Base-by-base conservation (phyloP, 805 yeast genomes). In the Nakazawaea populi region DNA sequence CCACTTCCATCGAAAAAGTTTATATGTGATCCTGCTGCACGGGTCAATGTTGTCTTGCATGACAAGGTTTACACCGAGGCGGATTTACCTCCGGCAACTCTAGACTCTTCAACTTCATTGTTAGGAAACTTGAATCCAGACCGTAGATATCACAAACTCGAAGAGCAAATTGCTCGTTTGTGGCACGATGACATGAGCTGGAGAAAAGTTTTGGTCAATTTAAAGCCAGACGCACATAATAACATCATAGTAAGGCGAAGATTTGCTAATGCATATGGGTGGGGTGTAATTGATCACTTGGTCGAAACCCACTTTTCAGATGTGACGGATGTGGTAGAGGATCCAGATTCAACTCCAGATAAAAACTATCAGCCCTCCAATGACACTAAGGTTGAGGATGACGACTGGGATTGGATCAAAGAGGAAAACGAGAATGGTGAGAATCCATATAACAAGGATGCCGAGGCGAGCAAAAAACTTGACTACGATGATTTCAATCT, bases 201-300 rank as follows among this genome's bases (percentile, higher is more conserved):
- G 99, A 72, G 97, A 42, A 92, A 92, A 66, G 96, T 94, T 3
- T 68, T 94, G 30, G 96, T 91, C 1, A 82, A 82, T 42, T 69
- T 94, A 55, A 79, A 82, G 56, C 97, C 97, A 0, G 99, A 92
- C 65, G 97, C 99, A 0, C 99, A 92, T 62, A 92, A 92, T 60
- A 92, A 90, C 60, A 90, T 94, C 31, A 75, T 89, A 30, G 98
- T 92, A 1, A 73, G 99, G 55, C 75, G 99, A 57, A 70, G 88
- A 54, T 94, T 88, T 71, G 85, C 95, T 5, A 92, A 92, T 67
- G 94, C 97, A 0, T 91, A 85, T 67, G 99, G 99, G 1, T 89
- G 97, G 94, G 89, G 87, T 1, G 96, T 89, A 0, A 74, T 92
- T n/a, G 85, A 84, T 42, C 96, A 92, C 65, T 60, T 91, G 56